These are phyloP conservation scores for Posidonia australis DNA, from an alignment of 106 monocot species.

Conservation along the genomic window DNA sequence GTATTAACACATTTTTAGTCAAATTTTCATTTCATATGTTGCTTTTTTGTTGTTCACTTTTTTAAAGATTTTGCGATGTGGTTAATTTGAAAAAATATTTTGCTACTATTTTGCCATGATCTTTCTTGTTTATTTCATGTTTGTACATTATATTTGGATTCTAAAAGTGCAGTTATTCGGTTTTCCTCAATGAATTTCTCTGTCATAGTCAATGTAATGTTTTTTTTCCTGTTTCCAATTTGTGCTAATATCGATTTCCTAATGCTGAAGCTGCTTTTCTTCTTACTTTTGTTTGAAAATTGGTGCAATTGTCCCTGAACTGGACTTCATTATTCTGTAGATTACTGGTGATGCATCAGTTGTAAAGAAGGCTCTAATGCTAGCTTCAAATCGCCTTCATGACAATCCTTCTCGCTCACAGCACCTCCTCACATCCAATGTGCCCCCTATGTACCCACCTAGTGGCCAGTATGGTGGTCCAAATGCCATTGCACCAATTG, in stretches of 20 bases:
- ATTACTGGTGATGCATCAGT: constrained; percentile 65
- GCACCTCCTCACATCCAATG: constrained; percentile 45
- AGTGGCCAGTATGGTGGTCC: constrained; percentile 34
- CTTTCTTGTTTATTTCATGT: too few relatives aligned
- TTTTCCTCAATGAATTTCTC: constrained; percentile 38
- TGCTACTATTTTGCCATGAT: too few relatives aligned
- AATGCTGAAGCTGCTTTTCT: background rate
- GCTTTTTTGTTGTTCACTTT: background rate
- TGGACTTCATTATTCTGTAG: constrained; percentile 17
- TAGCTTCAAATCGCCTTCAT: constrained; percentile 72
- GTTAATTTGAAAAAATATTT: too few relatives aligned
- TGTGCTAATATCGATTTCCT: constrained; percentile 46
- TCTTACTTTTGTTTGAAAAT: background rate
- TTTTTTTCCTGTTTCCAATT: too few relatives aligned
- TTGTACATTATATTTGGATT: constrained; percentile 3
- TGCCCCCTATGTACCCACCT: constrained; percentile 22
- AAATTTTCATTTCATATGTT: background rate
- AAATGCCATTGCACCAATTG: constrained; percentile 32
- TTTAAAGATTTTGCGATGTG: too few relatives aligned
- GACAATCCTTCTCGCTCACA: constrained; percentile 91
- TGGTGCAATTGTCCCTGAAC: background rate
- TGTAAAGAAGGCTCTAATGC: constrained; percentile 76
- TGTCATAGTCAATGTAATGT: too few relatives aligned
- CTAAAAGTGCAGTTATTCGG: constrained; percentile 15
- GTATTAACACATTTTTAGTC: constrained; percentile 28